phyloP scores from a whole-genome alignment of 306 rosid genomes.

The Mucuna pruriens region DNA sequence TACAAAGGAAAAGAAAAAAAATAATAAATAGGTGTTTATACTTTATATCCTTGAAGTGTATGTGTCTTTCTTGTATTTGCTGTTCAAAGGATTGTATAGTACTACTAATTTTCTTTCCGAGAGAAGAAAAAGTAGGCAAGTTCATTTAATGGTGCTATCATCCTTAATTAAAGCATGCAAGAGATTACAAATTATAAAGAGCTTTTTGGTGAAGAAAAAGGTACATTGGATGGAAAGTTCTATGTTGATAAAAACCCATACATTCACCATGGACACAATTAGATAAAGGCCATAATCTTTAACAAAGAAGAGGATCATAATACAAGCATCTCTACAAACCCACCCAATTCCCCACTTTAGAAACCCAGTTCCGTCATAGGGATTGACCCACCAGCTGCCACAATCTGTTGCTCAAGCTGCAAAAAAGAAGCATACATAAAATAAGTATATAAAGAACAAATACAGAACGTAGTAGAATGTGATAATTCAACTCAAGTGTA shows the following conservation, averaged over 20 bases:
- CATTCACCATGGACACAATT: constrained; percentile 53
- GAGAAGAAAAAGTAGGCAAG: constrained; percentile 2
- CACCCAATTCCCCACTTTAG: constrained; percentile 48
- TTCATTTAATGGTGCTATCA: constrained; percentile 21
- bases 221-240: constrained; percentile 39
- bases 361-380: constrained; percentile 65
- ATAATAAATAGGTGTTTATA: neutral
- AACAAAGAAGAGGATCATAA: constrained; percentile 45
- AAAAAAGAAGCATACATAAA: constrained; percentile 39
- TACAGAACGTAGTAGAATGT: neutral
- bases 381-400: constrained; percentile 93
- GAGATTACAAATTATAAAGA: constrained; percentile 36
- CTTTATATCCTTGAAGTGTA: neutral
- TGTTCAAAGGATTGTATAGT: neutral
- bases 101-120: neutral
- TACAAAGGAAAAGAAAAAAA: neutral
- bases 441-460: neutral
- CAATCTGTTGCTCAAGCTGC: constrained; percentile 94
- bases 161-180: constrained; percentile 40
- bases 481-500: neutral
- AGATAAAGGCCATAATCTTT: constrained; percentile 48
- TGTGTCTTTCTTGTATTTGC: neutral
- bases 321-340: constrained; percentile 55
- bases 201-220: constrained; percentile 35
- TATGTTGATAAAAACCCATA: constrained; percentile 48